Base-by-base conservation (phyloP, 2,329 filamentous ascomycete genomes). In the Stagonosporopsis vannaccii region DNA sequence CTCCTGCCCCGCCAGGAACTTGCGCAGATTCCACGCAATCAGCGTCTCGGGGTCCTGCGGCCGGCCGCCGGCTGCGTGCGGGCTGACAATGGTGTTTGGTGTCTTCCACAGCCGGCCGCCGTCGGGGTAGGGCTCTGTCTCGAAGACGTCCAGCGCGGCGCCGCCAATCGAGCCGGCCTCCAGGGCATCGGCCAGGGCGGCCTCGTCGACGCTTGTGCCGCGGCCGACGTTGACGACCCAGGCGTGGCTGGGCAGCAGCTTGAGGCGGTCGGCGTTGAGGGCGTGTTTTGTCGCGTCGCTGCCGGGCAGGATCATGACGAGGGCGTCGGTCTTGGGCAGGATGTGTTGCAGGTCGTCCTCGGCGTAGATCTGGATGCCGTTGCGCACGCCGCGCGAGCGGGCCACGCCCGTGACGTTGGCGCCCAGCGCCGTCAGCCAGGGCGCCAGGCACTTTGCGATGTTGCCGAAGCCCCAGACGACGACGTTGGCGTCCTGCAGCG, bases 141-240 rank as follows among this genome's bases (percentile, higher is more conserved):
- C 90, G 70, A 90, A 92, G 40, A 92, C 90, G 64, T 93, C 90
- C n/a, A 92, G 80, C 7, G 88, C 90, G 0, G 90, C 90, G 4
- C 89, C 90, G 0, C 87, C 87, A 47, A 93, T 87, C 70, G 83
- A 85, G 2, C 87, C 87, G 23, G 83, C 81, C 43, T 92, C 83
- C 1, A 93, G 76, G 0, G 89, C 89, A 35, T 81, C 82, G 1
- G 91, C 78, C 8, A 93, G 77, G 0, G 89, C 89, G 1, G 80
- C 80, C 70, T 93, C 90, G 57, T 92, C 90, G 61, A 92, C 87
- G 15, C 91, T 89, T 0, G 90, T 90, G 2, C 90, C 90, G 8
- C 90, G 80, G 1, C 90, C 90, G 0, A 92, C 89, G 60, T 93
- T 93, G 48, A 93, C 81, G 8, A 92, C 84, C n/a, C 88, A 82